Conservation (phyloP, 805 yeast species). For the Cyberlindnera mycetangii region DNA sequence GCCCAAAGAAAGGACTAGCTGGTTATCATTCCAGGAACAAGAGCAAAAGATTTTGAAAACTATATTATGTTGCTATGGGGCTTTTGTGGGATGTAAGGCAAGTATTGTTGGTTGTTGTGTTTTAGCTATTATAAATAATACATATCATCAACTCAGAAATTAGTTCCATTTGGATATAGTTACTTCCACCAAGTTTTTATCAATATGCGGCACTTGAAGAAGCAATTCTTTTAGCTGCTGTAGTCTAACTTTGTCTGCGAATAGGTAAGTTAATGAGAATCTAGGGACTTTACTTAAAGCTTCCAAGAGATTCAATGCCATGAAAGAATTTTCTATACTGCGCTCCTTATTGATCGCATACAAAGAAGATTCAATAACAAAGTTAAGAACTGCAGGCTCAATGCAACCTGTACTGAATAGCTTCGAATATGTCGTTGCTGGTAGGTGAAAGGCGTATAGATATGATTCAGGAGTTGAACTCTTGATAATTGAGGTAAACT, state of each 20-base stretch:
- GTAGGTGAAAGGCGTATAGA: slow-evolving; percentile 34
- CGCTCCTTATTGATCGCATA: background rate
- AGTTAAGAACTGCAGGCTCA: slow-evolving; percentile 46
- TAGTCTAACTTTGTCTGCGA: slow-evolving; percentile 17
- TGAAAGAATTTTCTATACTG: background rate
- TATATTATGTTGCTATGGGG: background rate
- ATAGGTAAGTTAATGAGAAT: slow-evolving; percentile 20
- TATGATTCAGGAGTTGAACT: slow-evolving; percentile 33
- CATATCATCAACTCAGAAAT: background rate
- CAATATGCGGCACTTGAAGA: background rate
- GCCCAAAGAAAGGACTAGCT: slow-evolving; percentile 21
- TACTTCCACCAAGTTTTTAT: background rate
- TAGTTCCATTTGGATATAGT: slow-evolving; percentile 1
- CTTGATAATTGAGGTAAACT: slow-evolving; percentile 43
- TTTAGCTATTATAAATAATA: too few species aligned
- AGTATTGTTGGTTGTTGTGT: too few species aligned
- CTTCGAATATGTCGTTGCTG: slow-evolving; percentile 25
- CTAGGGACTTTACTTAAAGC: slow-evolving; percentile 21
- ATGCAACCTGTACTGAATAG: slow-evolving; percentile 44
- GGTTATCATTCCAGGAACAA: slow-evolving; percentile 17
- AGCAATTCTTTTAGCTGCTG: background rate
- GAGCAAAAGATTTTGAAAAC: background rate
- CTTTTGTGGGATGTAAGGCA: background rate
- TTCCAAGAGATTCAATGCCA: slow-evolving; percentile 9
- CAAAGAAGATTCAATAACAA: slow-evolving; percentile 41